phyloP scores from a whole-genome alignment of 2,329 filamentous ascomycete species.

The Coleophoma crateriformis region DNA sequence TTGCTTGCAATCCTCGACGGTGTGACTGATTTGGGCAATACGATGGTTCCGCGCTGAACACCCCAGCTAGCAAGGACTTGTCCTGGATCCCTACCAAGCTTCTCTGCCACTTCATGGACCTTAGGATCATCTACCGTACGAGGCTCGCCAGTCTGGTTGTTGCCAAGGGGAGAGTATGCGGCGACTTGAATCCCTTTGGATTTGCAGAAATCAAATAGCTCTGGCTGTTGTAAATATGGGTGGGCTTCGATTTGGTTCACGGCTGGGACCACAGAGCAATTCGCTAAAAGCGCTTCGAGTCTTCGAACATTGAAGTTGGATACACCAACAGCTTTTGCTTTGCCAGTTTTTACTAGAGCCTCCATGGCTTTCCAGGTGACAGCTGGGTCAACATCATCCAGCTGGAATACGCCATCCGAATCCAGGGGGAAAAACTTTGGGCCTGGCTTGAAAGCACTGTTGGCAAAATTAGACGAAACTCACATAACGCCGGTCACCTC shows the following conservation, averaged over 20 bases:
- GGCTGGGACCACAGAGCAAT: constrained; percentile 37
- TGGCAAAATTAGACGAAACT: neutral
- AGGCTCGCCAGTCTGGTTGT: constrained; percentile 26
- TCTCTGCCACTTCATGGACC: constrained; percentile 54
- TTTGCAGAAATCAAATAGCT: constrained; percentile 41
- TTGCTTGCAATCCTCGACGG: constrained; percentile 42
- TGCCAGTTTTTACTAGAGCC: constrained; percentile 29
- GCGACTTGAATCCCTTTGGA: constrained; percentile 40
- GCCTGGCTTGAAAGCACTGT: constrained; percentile 5
- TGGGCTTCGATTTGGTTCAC: constrained; percentile 60
- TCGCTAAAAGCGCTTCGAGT: constrained; percentile 33
- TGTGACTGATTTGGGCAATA: constrained; percentile 49
- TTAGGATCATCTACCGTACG: constrained; percentile 53
- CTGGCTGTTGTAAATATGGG: constrained; percentile 53
- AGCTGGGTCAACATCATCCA: constrained; percentile 2
- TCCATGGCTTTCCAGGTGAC: constrained; percentile 32
- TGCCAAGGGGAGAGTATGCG: constrained; percentile 37
- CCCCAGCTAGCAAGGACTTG: constrained; percentile 44
- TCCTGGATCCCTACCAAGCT: constrained; percentile 38
- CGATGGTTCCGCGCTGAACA: constrained; percentile 43
- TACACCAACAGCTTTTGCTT: constrained; percentile 39
- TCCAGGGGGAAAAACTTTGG: constrained; percentile 7
- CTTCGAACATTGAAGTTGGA: constrained; percentile 41
- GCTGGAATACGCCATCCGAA: constrained; percentile 7
- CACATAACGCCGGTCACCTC: neutral